Evolutionary conservation across 31 red algal genomes (phyloP).

Genomic region (Odonthalia washingtoniensis): DNA sequence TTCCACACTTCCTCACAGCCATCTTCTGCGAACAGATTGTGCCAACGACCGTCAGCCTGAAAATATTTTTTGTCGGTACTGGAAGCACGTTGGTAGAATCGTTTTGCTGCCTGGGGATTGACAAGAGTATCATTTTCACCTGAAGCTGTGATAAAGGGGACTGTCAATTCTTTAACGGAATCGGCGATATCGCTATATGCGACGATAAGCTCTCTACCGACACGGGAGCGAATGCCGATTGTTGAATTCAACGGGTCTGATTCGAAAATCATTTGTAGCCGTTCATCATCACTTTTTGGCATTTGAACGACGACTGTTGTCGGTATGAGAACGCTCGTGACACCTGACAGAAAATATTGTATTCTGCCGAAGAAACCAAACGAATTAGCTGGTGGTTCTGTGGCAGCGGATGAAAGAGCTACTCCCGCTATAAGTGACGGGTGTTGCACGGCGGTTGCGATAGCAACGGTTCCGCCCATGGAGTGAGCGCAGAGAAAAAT

Average conservation of each 20-base stretch:
- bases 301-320: conserved; percentile 71
- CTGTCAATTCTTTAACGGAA: conserved; percentile 11
- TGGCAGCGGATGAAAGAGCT: conserved; percentile 79
- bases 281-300: conserved; percentile 38
- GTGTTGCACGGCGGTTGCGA: conserved; percentile 54
- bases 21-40: conserved; percentile 82
- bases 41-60: conserved; percentile 77
- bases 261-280: conserved; percentile 71
- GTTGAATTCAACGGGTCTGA: conserved; percentile 65
- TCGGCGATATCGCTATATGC: conserved; percentile 58
- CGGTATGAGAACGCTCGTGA: no score
- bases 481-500: conserved; percentile 78
- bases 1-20: conserved; percentile 74
- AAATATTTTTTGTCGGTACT: conserved; percentile 70
- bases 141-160: conserved; percentile 74
- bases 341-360: no score
- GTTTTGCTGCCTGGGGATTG: conserved; percentile 70
- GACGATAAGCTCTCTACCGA: conserved; percentile 82
- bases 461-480: conserved; percentile 78
- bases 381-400: conserved; percentile 69
- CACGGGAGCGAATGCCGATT: conserved; percentile 65
- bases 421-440: conserved; percentile 56
- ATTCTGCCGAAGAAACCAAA: no score
- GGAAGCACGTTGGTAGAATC: conserved; percentile 59
- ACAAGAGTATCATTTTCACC: conserved; percentile 86